These are phyloP conservation scores for Coniosporium apollinis DNA, from an alignment of 495 filamentous ascomycete genomes.

Conservation along the genomic window DNA sequence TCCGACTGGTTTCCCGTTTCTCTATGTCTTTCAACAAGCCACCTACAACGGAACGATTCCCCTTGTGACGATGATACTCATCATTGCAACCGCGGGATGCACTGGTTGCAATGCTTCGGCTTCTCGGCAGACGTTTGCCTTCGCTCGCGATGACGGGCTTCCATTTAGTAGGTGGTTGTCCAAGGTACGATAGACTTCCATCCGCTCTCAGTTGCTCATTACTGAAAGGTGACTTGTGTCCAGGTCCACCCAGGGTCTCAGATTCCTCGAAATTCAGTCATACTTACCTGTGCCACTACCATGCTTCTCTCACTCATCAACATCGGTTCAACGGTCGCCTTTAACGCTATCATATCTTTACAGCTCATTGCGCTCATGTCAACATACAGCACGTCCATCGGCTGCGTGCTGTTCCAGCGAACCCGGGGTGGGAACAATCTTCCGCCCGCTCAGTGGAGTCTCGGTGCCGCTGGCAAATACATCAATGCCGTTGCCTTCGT, in stretches of 20 bases:
- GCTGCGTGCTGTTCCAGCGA: constrained; percentile 14
- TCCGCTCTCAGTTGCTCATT: background rate
- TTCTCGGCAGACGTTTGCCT: constrained; percentile 2
- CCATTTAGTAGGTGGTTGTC: background rate
- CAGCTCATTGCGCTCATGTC: constrained; percentile 7
- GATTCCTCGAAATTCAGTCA: constrained; percentile 16
- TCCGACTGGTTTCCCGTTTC: background rate
- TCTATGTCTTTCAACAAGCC: constrained; percentile 1
- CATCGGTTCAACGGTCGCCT: constrained; percentile 37
- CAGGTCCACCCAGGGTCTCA: background rate
- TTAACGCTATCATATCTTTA: constrained; percentile 37
- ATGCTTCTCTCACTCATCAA: constrained; percentile 42
- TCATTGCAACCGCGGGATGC: constrained; percentile 1
- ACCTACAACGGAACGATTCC: background rate
- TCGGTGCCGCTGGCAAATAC: constrained; percentile 14
- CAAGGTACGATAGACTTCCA: background rate
- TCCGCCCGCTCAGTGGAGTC: constrained; percentile 13
- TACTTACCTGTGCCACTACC: constrained; percentile 31
- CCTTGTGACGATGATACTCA: background rate
- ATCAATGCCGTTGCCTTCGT: constrained; percentile 14
- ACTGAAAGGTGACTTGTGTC: background rate
- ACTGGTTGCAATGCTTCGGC: constrained; percentile 1
- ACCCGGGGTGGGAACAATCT: constrained; percentile 12
- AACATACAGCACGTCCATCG: constrained; percentile 9
- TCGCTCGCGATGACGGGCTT: background rate